phyloP scores from a whole-genome alignment of 169 alveolate genomes.

The Cryptosporidium canis region DNA sequence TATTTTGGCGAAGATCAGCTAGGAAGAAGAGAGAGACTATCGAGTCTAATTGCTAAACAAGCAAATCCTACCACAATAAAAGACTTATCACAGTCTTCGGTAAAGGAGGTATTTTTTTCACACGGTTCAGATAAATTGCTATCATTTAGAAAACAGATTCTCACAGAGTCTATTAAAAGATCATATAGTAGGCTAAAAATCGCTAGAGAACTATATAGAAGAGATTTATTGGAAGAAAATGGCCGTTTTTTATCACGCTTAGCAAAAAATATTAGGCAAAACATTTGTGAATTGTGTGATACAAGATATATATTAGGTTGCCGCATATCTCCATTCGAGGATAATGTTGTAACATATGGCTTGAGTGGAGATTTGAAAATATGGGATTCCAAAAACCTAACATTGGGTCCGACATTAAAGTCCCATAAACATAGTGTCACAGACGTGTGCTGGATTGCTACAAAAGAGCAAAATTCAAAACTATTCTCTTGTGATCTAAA shows the following conservation, averaged over 20 bases:
- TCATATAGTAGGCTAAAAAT: slow-evolving; percentile 36
- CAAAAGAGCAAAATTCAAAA: background rate
- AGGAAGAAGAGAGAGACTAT: slow-evolving; percentile 47
- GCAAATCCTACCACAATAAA: background rate
- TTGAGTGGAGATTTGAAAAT: slow-evolving; percentile 27
- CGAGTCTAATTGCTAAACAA: background rate
- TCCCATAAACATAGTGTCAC: background rate
- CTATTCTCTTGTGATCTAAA: slow-evolving; percentile 33
- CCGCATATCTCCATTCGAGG: slow-evolving; percentile 13
- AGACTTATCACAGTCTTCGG: background rate
- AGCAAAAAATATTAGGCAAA: background rate
- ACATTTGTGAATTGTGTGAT: slow-evolving; percentile 40
- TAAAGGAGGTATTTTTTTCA: slow-evolving; percentile 27
- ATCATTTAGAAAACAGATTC: slow-evolving; percentile 16
- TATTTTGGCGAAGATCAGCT: slow-evolving; percentile 57
- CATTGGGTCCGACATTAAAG: background rate
- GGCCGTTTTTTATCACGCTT: background rate
- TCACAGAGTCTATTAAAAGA: slow-evolving; percentile 1
- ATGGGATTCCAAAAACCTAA: slow-evolving; percentile 20
- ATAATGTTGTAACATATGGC: slow-evolving; percentile 48
- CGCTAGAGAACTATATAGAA: slow-evolving; percentile 1
- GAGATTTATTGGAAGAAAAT: background rate
- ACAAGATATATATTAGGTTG: slow-evolving; percentile 44
- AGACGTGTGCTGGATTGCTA: slow-evolving; percentile 26
- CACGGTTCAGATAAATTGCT: slow-evolving; percentile 20